These are phyloP conservation scores for Rhizopogon salebrosus DNA, from an alignment of 768 basidiomycete genomes.

Conservation along the genomic window DNA sequence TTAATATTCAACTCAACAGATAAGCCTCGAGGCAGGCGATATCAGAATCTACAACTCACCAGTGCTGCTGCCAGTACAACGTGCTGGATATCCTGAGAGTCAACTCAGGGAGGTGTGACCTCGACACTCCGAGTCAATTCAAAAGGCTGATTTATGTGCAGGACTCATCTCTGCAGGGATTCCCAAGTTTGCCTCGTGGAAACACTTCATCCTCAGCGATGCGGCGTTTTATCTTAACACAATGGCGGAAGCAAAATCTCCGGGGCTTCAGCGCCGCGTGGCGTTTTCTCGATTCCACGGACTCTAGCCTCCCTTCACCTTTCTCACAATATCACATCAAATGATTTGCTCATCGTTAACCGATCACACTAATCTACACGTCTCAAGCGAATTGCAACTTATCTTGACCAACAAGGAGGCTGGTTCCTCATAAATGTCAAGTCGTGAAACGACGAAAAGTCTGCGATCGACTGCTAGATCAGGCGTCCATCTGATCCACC, in stretches of 20 bases:
- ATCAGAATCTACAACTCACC: background rate
- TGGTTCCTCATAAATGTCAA: background rate
- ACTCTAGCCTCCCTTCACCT: background rate
- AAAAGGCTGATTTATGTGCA: background rate
- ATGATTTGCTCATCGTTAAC: background rate
- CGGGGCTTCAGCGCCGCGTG: background rate
- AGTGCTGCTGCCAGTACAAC: background rate
- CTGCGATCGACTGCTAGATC: background rate
- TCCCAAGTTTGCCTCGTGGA: conserved; percentile 1
- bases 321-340: background rate
- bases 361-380: background rate
- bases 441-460: too few species aligned
- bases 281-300: background rate
- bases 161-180: background rate
- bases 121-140: background rate
- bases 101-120: background rate
- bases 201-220: conserved; percentile 1
- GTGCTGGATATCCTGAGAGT: background rate
- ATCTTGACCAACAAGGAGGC: background rate
- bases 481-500: background rate
- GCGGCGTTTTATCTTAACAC: background rate
- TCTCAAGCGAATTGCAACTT: background rate
- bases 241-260: background rate
- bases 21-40: background rate
- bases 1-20: background rate